Conservation (phyloP, 1,284 basidiomycete species). For the Gymnopus androsaceus region DNA sequence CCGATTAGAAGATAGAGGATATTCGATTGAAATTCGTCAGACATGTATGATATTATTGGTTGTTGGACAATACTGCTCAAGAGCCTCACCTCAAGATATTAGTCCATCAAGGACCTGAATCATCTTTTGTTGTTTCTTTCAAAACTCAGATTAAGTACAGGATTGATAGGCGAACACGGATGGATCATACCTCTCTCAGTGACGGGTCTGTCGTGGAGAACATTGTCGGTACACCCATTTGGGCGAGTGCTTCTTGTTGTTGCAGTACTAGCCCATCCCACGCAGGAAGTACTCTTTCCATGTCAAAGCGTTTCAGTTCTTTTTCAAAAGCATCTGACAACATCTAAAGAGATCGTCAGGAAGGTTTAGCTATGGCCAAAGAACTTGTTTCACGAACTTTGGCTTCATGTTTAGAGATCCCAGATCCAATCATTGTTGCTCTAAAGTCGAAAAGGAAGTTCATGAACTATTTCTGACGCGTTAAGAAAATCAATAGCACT, state of each 20-base stretch:
- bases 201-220: constrained; percentile 49
- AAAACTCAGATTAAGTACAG: constrained; percentile 10
- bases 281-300: constrained; percentile 61
- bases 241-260: constrained; percentile 65
- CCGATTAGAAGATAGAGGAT: too few species aligned
- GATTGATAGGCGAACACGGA: not conserved
- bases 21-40: too few species aligned
- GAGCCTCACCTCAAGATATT: not conserved
- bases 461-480: constrained; percentile 6
- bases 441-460: constrained; percentile 34
- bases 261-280: constrained; percentile 73
- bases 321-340: constrained; percentile 60
- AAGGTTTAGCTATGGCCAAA: not conserved
- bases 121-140: constrained; percentile 46
- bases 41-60: too few species aligned
- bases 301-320: constrained; percentile 67
- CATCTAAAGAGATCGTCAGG: constrained; percentile 43
- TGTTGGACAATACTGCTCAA: not conserved
- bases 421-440: constrained; percentile 62
- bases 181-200: constrained; percentile 54
- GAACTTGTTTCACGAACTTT: constrained; percentile 48
- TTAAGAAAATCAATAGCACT: constrained; percentile 43
- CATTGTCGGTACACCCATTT: constrained; percentile 69
- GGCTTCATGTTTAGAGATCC: constrained; percentile 68
- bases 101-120: constrained; percentile 38